Conservation (phyloP, 768 basidiomycete species). For the Tulasnella sp. region DNA sequence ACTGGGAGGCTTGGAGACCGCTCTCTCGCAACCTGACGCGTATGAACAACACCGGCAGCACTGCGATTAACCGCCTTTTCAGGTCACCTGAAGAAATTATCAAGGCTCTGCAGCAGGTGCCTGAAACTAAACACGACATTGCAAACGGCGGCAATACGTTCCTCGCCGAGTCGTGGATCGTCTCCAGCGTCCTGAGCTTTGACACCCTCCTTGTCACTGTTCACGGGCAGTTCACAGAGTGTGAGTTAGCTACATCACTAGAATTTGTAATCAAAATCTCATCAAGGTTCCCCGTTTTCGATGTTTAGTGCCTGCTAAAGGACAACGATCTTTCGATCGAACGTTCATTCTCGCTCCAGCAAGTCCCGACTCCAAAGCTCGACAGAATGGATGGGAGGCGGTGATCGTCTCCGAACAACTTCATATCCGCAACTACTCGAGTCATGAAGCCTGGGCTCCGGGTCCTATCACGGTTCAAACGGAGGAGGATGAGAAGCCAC, state of each 20-base stretch:
- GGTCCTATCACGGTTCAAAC: conserved; percentile 74
- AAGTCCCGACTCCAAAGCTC: conserved; percentile 76
- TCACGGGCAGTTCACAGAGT: conserved; percentile 88
- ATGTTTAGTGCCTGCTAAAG: conserved; percentile 59
- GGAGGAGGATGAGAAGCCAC: conserved; percentile 37
- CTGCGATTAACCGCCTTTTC: conserved; percentile 52
- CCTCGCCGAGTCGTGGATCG: conserved; percentile 79
- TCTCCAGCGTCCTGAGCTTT: conserved; percentile 42
- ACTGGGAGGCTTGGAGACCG: conserved; percentile 69
- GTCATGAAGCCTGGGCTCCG: conserved; percentile 70
- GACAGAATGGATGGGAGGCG: conserved; percentile 82
- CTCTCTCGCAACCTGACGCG: conserved; percentile 77
- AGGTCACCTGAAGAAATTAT: conserved; percentile 64
- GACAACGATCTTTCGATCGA: conserved; percentile 88
- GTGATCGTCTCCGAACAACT: conserved; percentile 85
- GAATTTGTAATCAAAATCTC: conserved; percentile 6
- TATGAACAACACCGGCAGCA: conserved; percentile 32
- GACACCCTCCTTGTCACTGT: conserved; percentile 62
- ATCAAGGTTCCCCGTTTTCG: conserved; percentile 26
- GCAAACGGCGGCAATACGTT: conserved; percentile 75
- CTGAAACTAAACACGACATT: conserved; percentile 80
- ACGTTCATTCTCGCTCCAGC: conserved; percentile 84
- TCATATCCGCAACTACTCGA: conserved; percentile 79
- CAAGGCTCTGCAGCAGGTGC: conserved; percentile 59
- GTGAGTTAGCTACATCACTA: conserved; percentile 46